phyloP scores from a whole-genome alignment of 2,329 filamentous ascomycete genomes.

The Diaporthe nobilis region DNA sequence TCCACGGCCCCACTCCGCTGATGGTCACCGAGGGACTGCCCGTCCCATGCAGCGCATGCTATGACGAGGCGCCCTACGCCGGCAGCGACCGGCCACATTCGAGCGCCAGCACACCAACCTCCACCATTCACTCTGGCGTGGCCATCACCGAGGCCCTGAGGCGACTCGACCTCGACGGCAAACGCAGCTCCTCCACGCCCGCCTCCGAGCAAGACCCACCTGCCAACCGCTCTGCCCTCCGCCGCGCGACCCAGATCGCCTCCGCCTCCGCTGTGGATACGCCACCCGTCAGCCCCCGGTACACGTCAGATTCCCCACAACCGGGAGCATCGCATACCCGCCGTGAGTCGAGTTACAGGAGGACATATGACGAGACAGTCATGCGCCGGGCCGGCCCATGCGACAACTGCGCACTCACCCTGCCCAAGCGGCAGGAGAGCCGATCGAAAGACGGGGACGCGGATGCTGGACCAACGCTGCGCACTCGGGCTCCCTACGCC shows the following conservation, averaged over 20 bases:
- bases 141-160: slow-evolving; percentile 63
- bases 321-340: slow-evolving; percentile 51
- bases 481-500: slow-evolving; percentile 73
- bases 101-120: slow-evolving; percentile 53
- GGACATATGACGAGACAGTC: slow-evolving; percentile 76
- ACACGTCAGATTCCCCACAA: slow-evolving; percentile 42
- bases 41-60: slow-evolving; percentile 72
- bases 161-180: slow-evolving; percentile 59
- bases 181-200: slow-evolving; percentile 60
- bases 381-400: slow-evolving; percentile 75
- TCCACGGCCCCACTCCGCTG: slow-evolving; percentile 77
- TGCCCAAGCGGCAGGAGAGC: slow-evolving; percentile 64
- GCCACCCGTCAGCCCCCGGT: slow-evolving; percentile 69
- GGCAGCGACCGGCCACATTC: slow-evolving; percentile 57
- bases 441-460: slow-evolving; percentile 46
- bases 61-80: slow-evolving; percentile 57
- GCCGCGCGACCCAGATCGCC: slow-evolving; percentile 52
- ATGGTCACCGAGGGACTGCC: slow-evolving; percentile 79
- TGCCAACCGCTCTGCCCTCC: slow-evolving; percentile 57
- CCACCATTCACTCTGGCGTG: slow-evolving; percentile 49
- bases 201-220: slow-evolving; percentile 62
- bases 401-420: slow-evolving; percentile 77
- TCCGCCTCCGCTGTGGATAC: slow-evolving; percentile 66
- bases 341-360: slow-evolving; percentile 72
- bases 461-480: slow-evolving; percentile 67